Conservation (phyloP, 305 asterid species). For the Fraxinus greggii region DNA sequence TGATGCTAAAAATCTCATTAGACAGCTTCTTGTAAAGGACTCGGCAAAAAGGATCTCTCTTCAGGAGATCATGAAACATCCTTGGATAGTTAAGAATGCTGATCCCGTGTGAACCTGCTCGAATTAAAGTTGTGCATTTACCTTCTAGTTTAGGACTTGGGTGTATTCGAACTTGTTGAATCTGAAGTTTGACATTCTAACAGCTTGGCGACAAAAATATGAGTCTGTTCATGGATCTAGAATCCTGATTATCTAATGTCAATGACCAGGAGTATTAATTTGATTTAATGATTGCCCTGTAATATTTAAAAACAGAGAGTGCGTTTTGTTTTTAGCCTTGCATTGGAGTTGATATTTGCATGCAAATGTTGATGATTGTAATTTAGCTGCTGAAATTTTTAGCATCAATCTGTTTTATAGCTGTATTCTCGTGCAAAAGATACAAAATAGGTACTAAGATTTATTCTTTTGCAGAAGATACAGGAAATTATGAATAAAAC, state of each 20-base stretch:
- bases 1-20: constrained; percentile 76
- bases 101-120: constrained; percentile 42
- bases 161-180: constrained; percentile 4
- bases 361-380: background rate
- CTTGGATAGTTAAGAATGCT: constrained; percentile 75
- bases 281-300: background rate
- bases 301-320: background rate
- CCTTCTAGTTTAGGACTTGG: background rate
- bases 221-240: background rate
- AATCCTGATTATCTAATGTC: background rate
- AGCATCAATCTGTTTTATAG: background rate
- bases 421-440: background rate
- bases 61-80: constrained; percentile 64
- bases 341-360: background rate
- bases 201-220: background rate
- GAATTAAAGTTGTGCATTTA: constrained; percentile 18
- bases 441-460: background rate
- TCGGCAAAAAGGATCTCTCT: constrained; percentile 80
- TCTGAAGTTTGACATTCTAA: background rate
- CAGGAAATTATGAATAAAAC: background rate
- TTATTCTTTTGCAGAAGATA: background rate
- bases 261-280: background rate
- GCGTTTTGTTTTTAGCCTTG: background rate
- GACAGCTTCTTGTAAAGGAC: constrained; percentile 94
- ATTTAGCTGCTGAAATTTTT: background rate